Conservation (phyloP, 164 flowering plant species). For the Protea cynaroides region DNA sequence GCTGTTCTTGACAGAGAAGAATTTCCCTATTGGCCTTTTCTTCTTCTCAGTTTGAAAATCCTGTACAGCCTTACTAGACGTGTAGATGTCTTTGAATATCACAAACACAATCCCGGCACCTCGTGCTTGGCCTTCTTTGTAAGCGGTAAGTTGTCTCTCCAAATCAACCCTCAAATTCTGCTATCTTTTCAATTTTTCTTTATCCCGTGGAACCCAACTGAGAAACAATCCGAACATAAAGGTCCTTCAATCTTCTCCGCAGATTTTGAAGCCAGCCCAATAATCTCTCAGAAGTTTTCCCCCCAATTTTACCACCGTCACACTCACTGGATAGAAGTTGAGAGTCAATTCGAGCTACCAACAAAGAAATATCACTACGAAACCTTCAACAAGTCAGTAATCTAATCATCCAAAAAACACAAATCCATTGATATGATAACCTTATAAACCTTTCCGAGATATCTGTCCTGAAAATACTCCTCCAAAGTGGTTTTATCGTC, state of each 20-base stretch:
- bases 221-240: slow-evolving; percentile 34
- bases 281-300: slow-evolving; percentile 24
- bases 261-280: slow-evolving; percentile 15
- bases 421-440: slow-evolving; percentile 88
- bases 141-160: slow-evolving; percentile 66
- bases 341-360: slow-evolving; percentile 73
- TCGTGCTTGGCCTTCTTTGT: slow-evolving; percentile 76
- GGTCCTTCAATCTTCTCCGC: slow-evolving; percentile 34
- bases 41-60: slow-evolving; percentile 79
- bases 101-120: slow-evolving; percentile 97
- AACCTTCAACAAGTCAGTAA: slow-evolving; percentile 63
- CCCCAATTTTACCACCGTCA: slow-evolving; percentile 29
- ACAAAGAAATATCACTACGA: slow-evolving; percentile 72
- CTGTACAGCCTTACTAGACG: slow-evolving; percentile 89
- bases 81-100: slow-evolving; percentile 86
- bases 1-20: slow-evolving; percentile 83
- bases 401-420: slow-evolving; percentile 82
- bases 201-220: slow-evolving; percentile 71
- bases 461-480: slow-evolving; percentile 76
- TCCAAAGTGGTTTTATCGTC: slow-evolving; percentile 46
- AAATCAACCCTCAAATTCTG: slow-evolving; percentile 68
- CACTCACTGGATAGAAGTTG: slow-evolving; percentile 30
- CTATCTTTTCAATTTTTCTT: slow-evolving; percentile 61
- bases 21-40: slow-evolving; percentile 71
- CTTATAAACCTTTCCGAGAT: slow-evolving; percentile 91